Base-by-base conservation (phyloP, 768 basidiomycete genomes). In the Gelatoporia subvermispora region DNA sequence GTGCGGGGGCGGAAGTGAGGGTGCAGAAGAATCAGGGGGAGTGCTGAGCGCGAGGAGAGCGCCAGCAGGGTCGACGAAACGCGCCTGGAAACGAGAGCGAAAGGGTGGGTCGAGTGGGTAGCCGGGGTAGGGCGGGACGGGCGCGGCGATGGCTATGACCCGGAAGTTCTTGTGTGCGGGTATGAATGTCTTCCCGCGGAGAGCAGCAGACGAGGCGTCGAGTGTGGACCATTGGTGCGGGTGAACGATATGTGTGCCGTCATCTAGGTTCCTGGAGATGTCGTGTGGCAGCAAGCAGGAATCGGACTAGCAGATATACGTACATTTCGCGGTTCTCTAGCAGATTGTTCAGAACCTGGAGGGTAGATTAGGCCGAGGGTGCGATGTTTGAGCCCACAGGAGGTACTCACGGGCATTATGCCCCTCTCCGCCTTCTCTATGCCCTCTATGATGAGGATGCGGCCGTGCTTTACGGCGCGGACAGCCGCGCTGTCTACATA, bases 271-370 rank as follows among this genome's bases (percentile, higher is more conserved):
- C 74, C 80, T 82, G 49, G 15, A 36, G 10, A 11, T 4, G 15
- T n/a, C 15, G 18, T 10, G 37, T 31, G 11, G 21, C 18, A 9
- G 16, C 0, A 25, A 34, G 23, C 17, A 17, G 17, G 35, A 49
- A 35, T 15, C 16, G 18, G 23, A 8, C 10, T n/a, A 21, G 23
- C 7, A 28, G 22, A 4, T 31, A 22, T 5, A 47, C 67, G 40
- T 56, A 80, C 80, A 85, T 81, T 66, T 85, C 83, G n/a, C 83
- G 68, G 60, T 84, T 84, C 65, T 85, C 83, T 37, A 85, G 58
- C 4, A 85, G 68, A 60, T 84, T 85, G 55, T 84, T 84, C 4
- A 85, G 68, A 15, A 84, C 50, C 65, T 64, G 36, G 8, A 16
- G 18, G 0, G 3, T 23, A 2, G 13, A 42, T 17, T 7, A 38